Base-by-base conservation (phyloP, 1,139 yeast genomes). In the Debaryomycetaceae sp. region DNA sequence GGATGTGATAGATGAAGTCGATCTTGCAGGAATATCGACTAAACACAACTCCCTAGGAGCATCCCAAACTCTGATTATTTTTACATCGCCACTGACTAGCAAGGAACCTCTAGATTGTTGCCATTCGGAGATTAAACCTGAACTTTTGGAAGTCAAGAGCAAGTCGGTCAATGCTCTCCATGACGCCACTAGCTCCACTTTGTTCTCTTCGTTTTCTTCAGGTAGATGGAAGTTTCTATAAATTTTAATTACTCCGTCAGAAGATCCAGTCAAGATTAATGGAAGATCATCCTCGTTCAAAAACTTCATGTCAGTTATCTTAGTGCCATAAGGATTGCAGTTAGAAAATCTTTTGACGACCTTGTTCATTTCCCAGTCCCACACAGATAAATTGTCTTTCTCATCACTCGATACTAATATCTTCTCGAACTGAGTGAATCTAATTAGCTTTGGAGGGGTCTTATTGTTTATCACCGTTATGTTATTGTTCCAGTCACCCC, bases 141-240 rank as follows among this genome's bases (percentile, higher is more conserved):
- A 81, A 43, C 93, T 84, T 54, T 87, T 80, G 17, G 93, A 87
- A 0, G 97, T 86, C 34, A 87, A 69, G 31, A 89, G 67, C 54
- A 91, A 72, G 62, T 93, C 98, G 0, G 96, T 84, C 46, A 93
- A 72, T 0, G 96, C 97, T 60, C 97, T 78, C 98, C 99, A 95
- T 0, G 97, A 81, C 0, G 96, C 80, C 2, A 90, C 83, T 45
- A 88, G 65, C 54, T 86, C 86, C 7, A 84, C 72, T 8, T 60
- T 59, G 11, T 56, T 53, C 5, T 59, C 60, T 8, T 59, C 58
- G 5, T 45, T 45, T n/a, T 51, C 54, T 9, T 73, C 74, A 6
- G 67, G 56, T 4, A 78, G 75, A 48, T 87, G 86, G 62, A 89
- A 87, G 55, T 86, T 82, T 53, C 87, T 84, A 64, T 85, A 95